These are phyloP conservation scores for Pueraria montana DNA, from an alignment of 306 rosid genomes.

Conservation along the genomic window DNA sequence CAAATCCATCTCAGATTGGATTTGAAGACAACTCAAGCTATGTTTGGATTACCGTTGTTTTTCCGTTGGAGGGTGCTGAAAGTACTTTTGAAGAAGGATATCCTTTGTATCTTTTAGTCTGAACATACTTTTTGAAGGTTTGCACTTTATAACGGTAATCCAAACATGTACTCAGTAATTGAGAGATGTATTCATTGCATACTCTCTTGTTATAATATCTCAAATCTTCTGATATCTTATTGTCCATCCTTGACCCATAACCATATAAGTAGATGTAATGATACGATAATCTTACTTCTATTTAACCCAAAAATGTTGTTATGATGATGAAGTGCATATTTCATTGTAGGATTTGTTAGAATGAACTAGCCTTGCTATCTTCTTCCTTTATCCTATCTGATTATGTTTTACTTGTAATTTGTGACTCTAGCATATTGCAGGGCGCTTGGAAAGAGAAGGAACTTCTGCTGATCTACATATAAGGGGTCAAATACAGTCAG, in stretches of 20 bases:
- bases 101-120: background rate
- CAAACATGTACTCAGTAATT: background rate
- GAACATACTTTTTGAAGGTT: background rate
- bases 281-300: background rate
- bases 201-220: conserved; percentile 6
- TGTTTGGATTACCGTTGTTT: background rate
- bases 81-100: background rate
- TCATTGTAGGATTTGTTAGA: conserved; percentile 17
- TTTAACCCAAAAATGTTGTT: conserved; percentile 27
- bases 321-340: conserved; percentile 22
- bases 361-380: conserved; percentile 35
- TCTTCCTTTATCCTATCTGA: conserved; percentile 42
- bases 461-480: conserved; percentile 64
- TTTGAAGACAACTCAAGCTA: background rate
- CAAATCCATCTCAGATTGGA: conserved; percentile 14
- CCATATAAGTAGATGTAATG: conserved; percentile 12
- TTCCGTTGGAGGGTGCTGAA: background rate
- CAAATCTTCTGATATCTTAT: background rate
- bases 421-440: conserved; percentile 91
- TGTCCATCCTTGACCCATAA: background rate
- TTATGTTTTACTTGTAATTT: conserved; percentile 55
- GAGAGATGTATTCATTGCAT: conserved; percentile 35
- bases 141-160: background rate
- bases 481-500: conserved; percentile 85
- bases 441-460: conserved; percentile 84